Evolutionary conservation across 768 basidiomycete genomes (phyloP), one percentile per base, ranked within the genome.

Genomic region (Leccinum longicurvipes): DNA sequence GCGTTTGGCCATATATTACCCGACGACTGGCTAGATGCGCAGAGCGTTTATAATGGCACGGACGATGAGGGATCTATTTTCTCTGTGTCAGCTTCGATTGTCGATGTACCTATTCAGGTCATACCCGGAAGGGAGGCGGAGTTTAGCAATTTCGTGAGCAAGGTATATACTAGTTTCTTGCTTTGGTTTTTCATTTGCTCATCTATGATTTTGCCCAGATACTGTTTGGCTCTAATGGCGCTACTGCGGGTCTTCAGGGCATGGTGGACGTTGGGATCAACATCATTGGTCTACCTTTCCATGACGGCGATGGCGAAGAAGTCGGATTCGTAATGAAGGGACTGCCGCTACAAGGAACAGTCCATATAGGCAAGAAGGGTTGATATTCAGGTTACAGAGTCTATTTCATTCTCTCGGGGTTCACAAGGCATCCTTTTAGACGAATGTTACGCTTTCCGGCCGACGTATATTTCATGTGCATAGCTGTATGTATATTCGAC

Each of bases 1-100:
- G 91, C 91, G 1, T 93, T 93, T 67, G 91, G 82, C 9, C 86
- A 83, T 59, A 85, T 93, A 47, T 73, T 79, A 14, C 89, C 89
- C 0, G 79, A 82, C 1, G 79, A 82, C 42, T 93, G 90, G 91
- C 64, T 93, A 15, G 60, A 67, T 0, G 73, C 80, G 2, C 56
- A 59, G 19, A 80, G 78, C 49, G 77, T 75, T 14, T 71, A 75
- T n/a, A 71, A 74, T 5, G 64, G 73, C 14, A 72, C 72, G 27
- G 79, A 75, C 49, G 79, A 72, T 15, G 79, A 80, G 19, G 87
- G 84, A 5, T 75, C 81, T 1, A 73, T 76, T 4, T 84, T 84
- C 59, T 72, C 73, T 0, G 81, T 93, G 11, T 77, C 79, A 0
- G 88, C 91, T 8, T 77, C 78, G 60, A 79, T 93, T 47, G 76